phyloP scores from a whole-genome alignment of 768 basidiomycete genomes.

The Hygrocybe punicea region DNA sequence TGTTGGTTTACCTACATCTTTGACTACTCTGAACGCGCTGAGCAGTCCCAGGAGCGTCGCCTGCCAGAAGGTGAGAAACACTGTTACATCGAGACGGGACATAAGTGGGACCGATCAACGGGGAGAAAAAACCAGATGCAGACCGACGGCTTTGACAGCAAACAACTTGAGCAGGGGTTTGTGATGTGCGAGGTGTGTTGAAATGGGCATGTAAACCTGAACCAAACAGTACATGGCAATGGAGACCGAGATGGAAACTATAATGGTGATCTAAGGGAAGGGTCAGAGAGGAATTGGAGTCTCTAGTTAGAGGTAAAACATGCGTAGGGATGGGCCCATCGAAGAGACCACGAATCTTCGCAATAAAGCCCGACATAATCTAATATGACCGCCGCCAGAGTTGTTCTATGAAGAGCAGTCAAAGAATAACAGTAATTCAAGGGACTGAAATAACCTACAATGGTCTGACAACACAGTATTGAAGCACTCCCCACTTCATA shows the following conservation, averaged over 20 bases:
- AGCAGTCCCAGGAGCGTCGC: constrained; percentile 56
- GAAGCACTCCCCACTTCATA: constrained; percentile 75
- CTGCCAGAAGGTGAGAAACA: constrained; percentile 80
- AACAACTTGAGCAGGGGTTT: constrained; percentile 66
- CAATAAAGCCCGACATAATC: constrained; percentile 69
- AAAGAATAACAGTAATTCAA: neutral
- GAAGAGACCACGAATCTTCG: constrained; percentile 63
- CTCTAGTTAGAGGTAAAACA: constrained; percentile 15
- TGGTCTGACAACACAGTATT: constrained; percentile 67
- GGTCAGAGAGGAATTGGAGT: constrained; percentile 1
- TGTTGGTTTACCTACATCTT: constrained; percentile 44
- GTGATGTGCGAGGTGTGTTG: constrained; percentile 51
- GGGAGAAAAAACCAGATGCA: constrained; percentile 14
- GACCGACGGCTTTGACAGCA: constrained; percentile 70
- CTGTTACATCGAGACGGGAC: constrained; percentile 30
- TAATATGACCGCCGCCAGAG: constrained; percentile 58
- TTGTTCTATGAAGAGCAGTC: constrained; percentile 39
- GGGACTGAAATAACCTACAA: constrained; percentile 36
- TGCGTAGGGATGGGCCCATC: constrained; percentile 69
- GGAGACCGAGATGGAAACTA: constrained; percentile 69
- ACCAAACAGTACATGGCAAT: constrained; percentile 77
- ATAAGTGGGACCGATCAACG: constrained; percentile 1
- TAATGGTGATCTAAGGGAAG: constrained; percentile 45
- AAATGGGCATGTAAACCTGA: constrained; percentile 62
- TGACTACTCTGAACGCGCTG: constrained; percentile 56